Evolutionary conservation across 768 basidiomycete genomes (phyloP).

Genomic region (Lactifluus subvellereus): DNA sequence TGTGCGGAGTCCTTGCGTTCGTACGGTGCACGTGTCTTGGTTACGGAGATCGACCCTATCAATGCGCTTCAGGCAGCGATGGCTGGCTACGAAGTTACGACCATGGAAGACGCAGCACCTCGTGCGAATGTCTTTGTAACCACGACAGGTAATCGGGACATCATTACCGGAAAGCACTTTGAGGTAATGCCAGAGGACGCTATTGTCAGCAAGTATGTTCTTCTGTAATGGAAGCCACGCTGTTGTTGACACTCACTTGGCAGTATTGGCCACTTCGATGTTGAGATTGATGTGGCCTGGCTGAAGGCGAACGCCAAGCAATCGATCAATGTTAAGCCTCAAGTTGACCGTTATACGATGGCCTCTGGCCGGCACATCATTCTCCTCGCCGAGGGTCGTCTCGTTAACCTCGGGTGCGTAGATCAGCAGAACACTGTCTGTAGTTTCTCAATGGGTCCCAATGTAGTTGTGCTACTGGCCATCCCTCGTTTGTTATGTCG

Average conservation of each 20-base stretch:
- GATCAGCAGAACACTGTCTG: no score
- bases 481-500: slow-evolving; percentile 99
- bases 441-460: neutral
- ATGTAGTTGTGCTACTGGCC: slow-evolving; percentile 89
- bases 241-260: slow-evolving; percentile 4
- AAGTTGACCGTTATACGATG: slow-evolving; percentile 98
- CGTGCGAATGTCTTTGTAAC: slow-evolving; percentile 93
- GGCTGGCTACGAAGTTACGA: slow-evolving; percentile 98
- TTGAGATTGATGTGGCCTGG: slow-evolving; percentile 98
- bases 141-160: slow-evolving; percentile 98
- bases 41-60: slow-evolving; percentile 99
- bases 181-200: slow-evolving; percentile 94
- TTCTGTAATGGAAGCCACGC: neutral
- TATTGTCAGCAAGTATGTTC: slow-evolving; percentile 89
- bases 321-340: slow-evolving; percentile 91
- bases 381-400: slow-evolving; percentile 96
- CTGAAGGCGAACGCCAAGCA: slow-evolving; percentile 87
- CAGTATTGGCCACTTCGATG: slow-evolving; percentile 82
- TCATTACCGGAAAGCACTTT: slow-evolving; percentile 92
- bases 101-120: slow-evolving; percentile 95
- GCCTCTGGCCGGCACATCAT: slow-evolving; percentile 88
- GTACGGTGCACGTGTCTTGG: slow-evolving; percentile 93
- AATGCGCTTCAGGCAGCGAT: slow-evolving; percentile 99
- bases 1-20: slow-evolving; percentile 95
- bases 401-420: slow-evolving; percentile 91